Evolutionary conservation across 352 stramenopile species (phyloP).

Genomic region (Plasmopara halstedii): DNA sequence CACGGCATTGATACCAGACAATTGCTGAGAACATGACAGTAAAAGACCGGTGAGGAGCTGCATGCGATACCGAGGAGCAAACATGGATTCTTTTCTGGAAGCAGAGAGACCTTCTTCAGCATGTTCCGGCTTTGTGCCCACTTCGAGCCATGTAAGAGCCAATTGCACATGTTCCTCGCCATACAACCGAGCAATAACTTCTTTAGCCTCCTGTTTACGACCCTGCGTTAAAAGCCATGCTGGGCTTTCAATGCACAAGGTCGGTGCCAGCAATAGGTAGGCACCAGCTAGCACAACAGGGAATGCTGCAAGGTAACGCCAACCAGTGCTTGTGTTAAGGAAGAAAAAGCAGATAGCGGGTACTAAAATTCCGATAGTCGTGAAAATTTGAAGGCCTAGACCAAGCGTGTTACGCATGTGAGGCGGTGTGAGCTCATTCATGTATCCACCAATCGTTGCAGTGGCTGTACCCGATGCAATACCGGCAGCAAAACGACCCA

Average conservation of each 20-base stretch:
- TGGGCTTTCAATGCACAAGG: conserved; percentile 25
- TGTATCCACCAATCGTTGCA: conserved; percentile 27
- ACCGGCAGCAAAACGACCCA: conserved; percentile 17
- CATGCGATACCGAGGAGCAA: conserved; percentile 8
- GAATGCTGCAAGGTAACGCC: conserved; percentile 23
- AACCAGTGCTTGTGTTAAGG: conserved; percentile 30
- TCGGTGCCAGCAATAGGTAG: conserved; percentile 28
- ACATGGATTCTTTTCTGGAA: conserved; percentile 5
- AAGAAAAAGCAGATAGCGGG: conserved; percentile 20
- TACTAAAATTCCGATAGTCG: conserved; percentile 34
- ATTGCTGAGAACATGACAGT: conserved; percentile 7
- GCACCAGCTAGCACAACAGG: conserved; percentile 29
- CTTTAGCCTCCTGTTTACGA: conserved; percentile 14
- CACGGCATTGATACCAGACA: conserved; percentile 15
- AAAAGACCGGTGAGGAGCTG: conserved; percentile 6
- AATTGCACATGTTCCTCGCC: conserved; percentile 21
- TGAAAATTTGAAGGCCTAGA: conserved; percentile 33
- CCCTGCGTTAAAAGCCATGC: conserved; percentile 28
- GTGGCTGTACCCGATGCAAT: conserved; percentile 31
- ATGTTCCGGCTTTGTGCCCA: conserved; percentile 3
- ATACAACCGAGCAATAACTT: conserved; percentile 19
- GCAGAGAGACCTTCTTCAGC: not conserved
- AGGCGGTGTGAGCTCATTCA: conserved; percentile 19
- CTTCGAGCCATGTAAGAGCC: conserved; percentile 19
- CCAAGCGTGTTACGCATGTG: conserved; percentile 30